Evolutionary conservation across 164 flowering plant species (phyloP), one percentile per base, ranked within the genome.

Genomic region (Annona squamosa): DNA sequence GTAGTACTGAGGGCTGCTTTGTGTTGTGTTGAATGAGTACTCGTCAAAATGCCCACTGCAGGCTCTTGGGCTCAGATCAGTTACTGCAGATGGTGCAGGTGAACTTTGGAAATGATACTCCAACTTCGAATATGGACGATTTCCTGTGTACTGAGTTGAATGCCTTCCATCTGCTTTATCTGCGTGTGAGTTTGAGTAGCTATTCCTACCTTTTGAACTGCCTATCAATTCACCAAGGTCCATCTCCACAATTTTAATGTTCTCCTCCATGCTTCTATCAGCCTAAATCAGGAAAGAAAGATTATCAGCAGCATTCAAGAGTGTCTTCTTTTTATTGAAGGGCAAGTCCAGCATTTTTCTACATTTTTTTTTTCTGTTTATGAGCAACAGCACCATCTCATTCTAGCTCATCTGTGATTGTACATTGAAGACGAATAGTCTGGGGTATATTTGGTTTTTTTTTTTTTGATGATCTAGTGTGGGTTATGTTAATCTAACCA

Each of bases 221-320:
- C 75, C 88, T 76, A 81, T 89, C 46, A 76, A 67, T 62, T 85
- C 91, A 16, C 90, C 88, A 44, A 77, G 64, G 71, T 91, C 94
- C 90, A 91, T 90, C 80, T 91, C 97, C 62, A 91, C 97, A 61
- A 91, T 87, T 87, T 92, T 95, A 42, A 91, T 84, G 81, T 90
- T 87, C 82, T 95, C 99, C 68, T 92, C 97, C 79, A 82, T 70
- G 59, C 82, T 81, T 71, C 84, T 84, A 7, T 86, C 88, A 56
- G 74, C 73, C 97, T 92, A 73, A 57, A 78, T 68, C 41, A 65
- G 72, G 6, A 72, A 48, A 72, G 56, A 48, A 12, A 64, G 66
- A 72, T 46, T 56, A 42, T 12, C 42, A n/a, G 63, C 47, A 2
- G 37, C 0, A 4, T 69, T 68, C 26, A 42, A 19, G 63, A 75